These are phyloP conservation scores for Leonotis leonurus DNA, from an alignment of 257 asterid species.

Conservation along the genomic window DNA sequence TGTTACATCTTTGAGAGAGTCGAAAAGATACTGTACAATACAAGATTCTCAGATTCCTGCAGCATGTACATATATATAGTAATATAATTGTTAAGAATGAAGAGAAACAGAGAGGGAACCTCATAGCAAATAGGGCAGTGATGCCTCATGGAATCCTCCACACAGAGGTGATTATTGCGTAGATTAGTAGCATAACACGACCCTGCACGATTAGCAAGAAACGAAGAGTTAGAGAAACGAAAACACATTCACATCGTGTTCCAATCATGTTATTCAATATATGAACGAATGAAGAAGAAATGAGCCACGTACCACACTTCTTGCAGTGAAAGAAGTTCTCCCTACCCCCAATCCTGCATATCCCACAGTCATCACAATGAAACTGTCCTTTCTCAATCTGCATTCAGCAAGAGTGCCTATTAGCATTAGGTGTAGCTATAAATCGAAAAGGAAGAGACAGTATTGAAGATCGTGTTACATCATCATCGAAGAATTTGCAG, in stretches of 20 bases:
- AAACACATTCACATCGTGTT: not conserved
- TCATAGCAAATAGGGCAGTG: slow-evolving; percentile 97
- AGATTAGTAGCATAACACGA: slow-evolving; percentile 69
- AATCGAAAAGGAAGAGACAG: not conserved
- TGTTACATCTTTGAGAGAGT: slow-evolving; percentile 76
- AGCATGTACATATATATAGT: not conserved
- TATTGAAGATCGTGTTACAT: slow-evolving; percentile 38
- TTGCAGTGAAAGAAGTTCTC: slow-evolving; percentile 89
- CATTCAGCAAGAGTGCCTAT: not conserved
- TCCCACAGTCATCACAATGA: slow-evolving; percentile 95
- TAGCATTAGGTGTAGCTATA: not conserved
- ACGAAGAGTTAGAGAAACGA: not conserved
- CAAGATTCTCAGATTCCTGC: slow-evolving; percentile 9
- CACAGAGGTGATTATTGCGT: slow-evolving; percentile 66
- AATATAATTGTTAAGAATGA: not conserved
- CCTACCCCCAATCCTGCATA: slow-evolving; percentile 90
- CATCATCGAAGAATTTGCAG: slow-evolving; percentile 92
- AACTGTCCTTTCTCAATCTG: slow-evolving; percentile 82
- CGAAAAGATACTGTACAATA: slow-evolving; percentile 66
- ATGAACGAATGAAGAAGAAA: too few relatives aligned
- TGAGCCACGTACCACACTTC: slow-evolving; percentile 91
- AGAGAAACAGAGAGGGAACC: slow-evolving; percentile 41
- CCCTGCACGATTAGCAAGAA: slow-evolving; percentile 30
- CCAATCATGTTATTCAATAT: too few relatives aligned
- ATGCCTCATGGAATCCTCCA: slow-evolving; percentile 93